phyloP scores from a whole-genome alignment of 768 basidiomycete species.

The Lactifluus echinatus region DNA sequence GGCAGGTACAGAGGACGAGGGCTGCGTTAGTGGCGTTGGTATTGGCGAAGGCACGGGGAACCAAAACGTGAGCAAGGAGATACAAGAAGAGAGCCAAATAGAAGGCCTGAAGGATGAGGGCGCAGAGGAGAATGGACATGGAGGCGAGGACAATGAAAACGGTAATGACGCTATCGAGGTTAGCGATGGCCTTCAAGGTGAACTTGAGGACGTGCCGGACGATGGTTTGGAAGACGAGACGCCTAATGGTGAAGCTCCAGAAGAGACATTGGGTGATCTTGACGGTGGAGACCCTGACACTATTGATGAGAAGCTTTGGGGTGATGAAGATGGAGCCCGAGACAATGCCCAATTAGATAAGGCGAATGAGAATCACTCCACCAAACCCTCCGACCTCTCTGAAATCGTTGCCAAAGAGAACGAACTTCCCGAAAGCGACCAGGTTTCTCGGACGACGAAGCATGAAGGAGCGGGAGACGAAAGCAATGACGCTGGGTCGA shows the following conservation, averaged over 20 bases:
- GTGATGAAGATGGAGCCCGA: slow-evolving; percentile 61
- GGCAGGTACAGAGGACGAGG: slow-evolving; percentile 39
- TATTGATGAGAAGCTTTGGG: slow-evolving; percentile 97
- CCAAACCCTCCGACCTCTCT: slow-evolving; percentile 39
- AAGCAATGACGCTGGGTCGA: slow-evolving; percentile 24
- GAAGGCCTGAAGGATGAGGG: slow-evolving; percentile 80
- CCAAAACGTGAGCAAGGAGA: slow-evolving; percentile 88
- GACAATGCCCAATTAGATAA: slow-evolving; percentile 47
- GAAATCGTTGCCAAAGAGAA: slow-evolving; percentile 80
- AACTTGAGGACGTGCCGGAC: slow-evolving; percentile 75
- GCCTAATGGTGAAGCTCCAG: slow-evolving; percentile 51
- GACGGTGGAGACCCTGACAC: slow-evolving; percentile 76
- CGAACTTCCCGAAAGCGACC: slow-evolving; percentile 28
- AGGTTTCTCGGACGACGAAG: slow-evolving; percentile 28
- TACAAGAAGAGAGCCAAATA: slow-evolving; percentile 93
- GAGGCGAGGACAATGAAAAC: slow-evolving; percentile 35
- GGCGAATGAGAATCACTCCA: slow-evolving; percentile 52
- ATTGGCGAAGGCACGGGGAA: slow-evolving; percentile 80
- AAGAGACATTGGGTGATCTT: slow-evolving; percentile 77
- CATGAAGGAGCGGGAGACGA: slow-evolving; percentile 23
- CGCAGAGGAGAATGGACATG: not conserved
- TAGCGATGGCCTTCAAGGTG: slow-evolving; percentile 82
- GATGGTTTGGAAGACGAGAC: slow-evolving; percentile 39
- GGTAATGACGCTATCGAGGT: slow-evolving; percentile 82
- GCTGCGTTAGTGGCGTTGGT: slow-evolving; percentile 63